A percentile compares a stretch with the other conserved stretches of the same genome.
phyloP scores from a whole-genome alignment of 805 yeast genomes.

The Monosporozyma aquatica region DNA sequence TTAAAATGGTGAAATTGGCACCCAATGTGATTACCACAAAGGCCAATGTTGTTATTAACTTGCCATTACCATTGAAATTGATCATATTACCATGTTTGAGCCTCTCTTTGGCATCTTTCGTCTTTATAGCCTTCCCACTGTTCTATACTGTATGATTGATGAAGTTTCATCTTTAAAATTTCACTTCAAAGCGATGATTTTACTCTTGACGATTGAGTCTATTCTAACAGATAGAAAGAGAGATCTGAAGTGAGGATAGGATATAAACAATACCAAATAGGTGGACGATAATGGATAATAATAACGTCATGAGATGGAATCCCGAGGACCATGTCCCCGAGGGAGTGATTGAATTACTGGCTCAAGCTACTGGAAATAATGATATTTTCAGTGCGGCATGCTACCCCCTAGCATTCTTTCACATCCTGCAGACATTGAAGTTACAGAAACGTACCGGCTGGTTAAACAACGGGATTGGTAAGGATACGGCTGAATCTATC shows the following conservation, averaged over 20 bases:
- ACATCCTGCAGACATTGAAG: constrained; percentile 63
- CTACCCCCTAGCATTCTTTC: constrained; percentile 45
- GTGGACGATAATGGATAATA: background rate
- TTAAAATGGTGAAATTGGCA: constrained; percentile 71
- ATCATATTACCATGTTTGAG: too few relatives aligned
- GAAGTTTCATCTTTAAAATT: too few relatives aligned
- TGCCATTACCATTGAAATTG: background rate
- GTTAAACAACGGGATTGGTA: constrained; percentile 56
- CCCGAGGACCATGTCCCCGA: constrained; percentile 38
- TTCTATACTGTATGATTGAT: too few relatives aligned
- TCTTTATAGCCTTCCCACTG: too few relatives aligned
- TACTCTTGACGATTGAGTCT: too few relatives aligned
- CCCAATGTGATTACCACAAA: constrained; percentile 27
- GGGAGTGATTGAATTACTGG: constrained; percentile 27
- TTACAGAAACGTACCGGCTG: constrained; percentile 87
- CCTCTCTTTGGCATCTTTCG: too few relatives aligned
- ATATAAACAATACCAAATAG: constrained; percentile 9
- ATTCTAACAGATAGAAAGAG: background rate
- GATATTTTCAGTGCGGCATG: too few relatives aligned
- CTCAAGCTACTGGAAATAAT: too few relatives aligned
- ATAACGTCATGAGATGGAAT: constrained; percentile 29
- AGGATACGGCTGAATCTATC: constrained; percentile 47
- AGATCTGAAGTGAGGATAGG: background rate
- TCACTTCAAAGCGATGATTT: too few relatives aligned
- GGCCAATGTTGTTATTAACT: background rate